Evolutionary conservation across 495 filamentous ascomycete species (phyloP).

Genomic region (Antarctomyces pellizariae): DNA sequence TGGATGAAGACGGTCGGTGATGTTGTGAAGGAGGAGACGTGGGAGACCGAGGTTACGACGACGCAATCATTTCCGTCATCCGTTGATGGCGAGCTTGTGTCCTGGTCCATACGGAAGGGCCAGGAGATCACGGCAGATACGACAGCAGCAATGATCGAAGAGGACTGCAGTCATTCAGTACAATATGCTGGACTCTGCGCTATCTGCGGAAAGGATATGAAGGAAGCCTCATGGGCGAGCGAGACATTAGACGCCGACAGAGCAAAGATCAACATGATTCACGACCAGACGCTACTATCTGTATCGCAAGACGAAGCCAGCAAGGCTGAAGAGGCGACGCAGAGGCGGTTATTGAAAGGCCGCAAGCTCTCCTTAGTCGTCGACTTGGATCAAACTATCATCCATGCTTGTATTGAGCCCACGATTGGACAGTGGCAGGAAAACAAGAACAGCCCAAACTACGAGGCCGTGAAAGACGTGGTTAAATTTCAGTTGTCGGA

Average conservation of each 20-base stretch:
- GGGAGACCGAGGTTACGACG: slow-evolving; percentile 45
- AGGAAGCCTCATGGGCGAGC: slow-evolving; percentile 28
- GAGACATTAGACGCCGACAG: slow-evolving; percentile 40
- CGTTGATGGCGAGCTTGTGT: slow-evolving; percentile 48
- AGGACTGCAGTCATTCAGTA: slow-evolving; percentile 74
- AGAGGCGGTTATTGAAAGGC: slow-evolving; percentile 52
- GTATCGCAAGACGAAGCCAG: slow-evolving; percentile 54
- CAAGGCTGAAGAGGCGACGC: slow-evolving; percentile 63
- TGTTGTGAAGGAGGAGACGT: slow-evolving; percentile 38
- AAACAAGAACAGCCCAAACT: slow-evolving; percentile 71
- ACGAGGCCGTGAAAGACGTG: slow-evolving; percentile 76
- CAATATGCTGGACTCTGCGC: slow-evolving; percentile 81
- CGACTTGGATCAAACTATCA: slow-evolving; percentile 94
- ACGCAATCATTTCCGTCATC: slow-evolving; percentile 60
- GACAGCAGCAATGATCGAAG: slow-evolving; percentile 57
- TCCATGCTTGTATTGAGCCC: slow-evolving; percentile 91
- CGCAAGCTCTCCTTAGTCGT: slow-evolving; percentile 83
- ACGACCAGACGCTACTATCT: slow-evolving; percentile 63
- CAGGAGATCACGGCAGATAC: slow-evolving; percentile 34
- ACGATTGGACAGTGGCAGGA: slow-evolving; percentile 89
- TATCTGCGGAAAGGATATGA: slow-evolving; percentile 95
- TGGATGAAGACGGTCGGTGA: slow-evolving; percentile 52
- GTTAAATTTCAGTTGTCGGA: slow-evolving; percentile 66
- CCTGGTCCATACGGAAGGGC: slow-evolving; percentile 55
- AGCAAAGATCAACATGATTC: slow-evolving; percentile 79